Conservation (phyloP, 2,329 filamentous ascomycete species). For the Cercospora janseana region DNA sequence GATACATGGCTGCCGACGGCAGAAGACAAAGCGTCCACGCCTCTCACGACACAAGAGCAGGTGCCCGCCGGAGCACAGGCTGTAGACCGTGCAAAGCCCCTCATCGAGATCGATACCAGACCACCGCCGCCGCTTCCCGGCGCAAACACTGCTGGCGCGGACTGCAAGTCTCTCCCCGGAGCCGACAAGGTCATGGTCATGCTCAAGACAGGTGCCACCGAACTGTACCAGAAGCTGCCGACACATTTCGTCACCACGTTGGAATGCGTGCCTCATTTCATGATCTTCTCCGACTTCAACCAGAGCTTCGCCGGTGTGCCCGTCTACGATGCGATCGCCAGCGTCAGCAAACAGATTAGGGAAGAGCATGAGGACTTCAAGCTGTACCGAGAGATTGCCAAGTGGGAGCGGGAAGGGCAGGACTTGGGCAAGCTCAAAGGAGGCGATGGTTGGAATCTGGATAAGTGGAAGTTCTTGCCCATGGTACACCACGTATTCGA, state of each 20-base stretch:
- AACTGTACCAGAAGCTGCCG: constrained; percentile 56
- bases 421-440: constrained; percentile 35
- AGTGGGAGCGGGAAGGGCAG: constrained; percentile 35
- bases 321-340: constrained; percentile 37
- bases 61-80: neutral
- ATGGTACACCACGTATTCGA: constrained; percentile 54
- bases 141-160: constrained; percentile 3
- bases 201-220: constrained; percentile 60
- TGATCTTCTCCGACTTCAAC: constrained; percentile 55
- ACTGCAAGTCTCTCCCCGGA: constrained; percentile 31
- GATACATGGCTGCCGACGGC: constrained; percentile 30
- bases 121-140: constrained; percentile 9
- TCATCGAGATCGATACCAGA: constrained; percentile 4
- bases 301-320: constrained; percentile 46
- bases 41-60: neutral
- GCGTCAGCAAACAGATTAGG: constrained; percentile 30
- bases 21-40: constrained; percentile 1
- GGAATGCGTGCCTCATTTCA: constrained; percentile 45
- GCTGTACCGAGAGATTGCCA: constrained; percentile 35
- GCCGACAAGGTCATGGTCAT: constrained; percentile 56
- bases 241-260: constrained; percentile 57
- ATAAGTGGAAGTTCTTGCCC: constrained; percentile 59
- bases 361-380: constrained; percentile 38
- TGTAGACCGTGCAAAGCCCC: neutral
- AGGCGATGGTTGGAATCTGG: constrained; percentile 51